Evolutionary conservation across 192 early-diverging fungal genomes (phyloP).

Genomic region (Oehlia diaphana): DNA sequence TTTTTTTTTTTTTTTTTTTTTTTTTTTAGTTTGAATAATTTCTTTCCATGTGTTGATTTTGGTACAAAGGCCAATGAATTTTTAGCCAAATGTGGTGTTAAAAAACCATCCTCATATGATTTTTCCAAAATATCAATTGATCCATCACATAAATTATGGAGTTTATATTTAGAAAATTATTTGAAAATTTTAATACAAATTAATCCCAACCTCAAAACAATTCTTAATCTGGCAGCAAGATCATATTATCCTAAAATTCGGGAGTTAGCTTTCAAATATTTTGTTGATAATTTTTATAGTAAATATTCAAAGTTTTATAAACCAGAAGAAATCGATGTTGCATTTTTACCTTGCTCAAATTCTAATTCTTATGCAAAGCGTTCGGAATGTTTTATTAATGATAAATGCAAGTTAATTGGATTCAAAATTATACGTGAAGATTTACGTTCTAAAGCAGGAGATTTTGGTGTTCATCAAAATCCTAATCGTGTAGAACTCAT

Average conservation of each 20-base stretch:
- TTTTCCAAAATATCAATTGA: no score
- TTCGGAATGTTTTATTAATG: conserved; percentile 64
- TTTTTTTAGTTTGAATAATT: no score
- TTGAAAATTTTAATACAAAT: no score
- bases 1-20: no score
- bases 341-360: conserved; percentile 63
- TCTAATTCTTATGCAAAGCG: conserved; percentile 50
- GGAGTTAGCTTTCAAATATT: conserved; percentile 60
- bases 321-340: conserved; percentile 37
- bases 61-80: no score
- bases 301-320: conserved; percentile 56
- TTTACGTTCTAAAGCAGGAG: conserved; percentile 49
- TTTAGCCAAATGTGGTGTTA: no score
- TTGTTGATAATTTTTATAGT: conserved; percentile 67
- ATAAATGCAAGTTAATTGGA: conserved; percentile 51
- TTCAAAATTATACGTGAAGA: conserved; percentile 60
- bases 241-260: conserved; percentile 39
- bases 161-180: no score
- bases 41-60: no score
- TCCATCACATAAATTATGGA: no score
- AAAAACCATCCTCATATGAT: no score
- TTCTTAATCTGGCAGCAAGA: conserved; percentile 45
- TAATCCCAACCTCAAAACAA: conserved; percentile 14
- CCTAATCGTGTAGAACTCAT: conserved; percentile 49
- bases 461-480: conserved; percentile 63